A percentile compares a stretch with the other conserved stretches of the same genome.
Conservation (phyloP, 1,139 yeast genomes). For the Hansenula sp. region DNA sequence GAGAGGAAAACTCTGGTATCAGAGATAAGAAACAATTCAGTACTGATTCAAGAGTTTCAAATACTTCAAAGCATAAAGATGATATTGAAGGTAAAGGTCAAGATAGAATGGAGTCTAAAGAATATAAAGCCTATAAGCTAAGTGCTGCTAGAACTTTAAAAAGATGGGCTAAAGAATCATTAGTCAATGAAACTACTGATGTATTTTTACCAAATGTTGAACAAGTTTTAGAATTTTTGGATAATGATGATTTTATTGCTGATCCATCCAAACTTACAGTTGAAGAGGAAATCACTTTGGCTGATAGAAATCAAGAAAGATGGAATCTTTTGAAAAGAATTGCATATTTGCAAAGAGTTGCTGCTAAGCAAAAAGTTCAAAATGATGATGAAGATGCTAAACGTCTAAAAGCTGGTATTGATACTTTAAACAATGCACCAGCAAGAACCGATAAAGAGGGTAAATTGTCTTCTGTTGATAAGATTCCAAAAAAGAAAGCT, state of each 20-base stretch:
- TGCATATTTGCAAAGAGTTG: constrained; percentile 51
- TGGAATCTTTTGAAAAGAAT: constrained; percentile 69
- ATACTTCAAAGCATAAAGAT: constrained; percentile 52
- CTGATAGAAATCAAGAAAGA: constrained; percentile 50
- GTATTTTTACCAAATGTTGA: constrained; percentile 54
- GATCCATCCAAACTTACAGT: constrained; percentile 26
- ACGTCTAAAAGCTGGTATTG: constrained; percentile 15
- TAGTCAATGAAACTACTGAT: constrained; percentile 34
- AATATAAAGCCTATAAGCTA: constrained; percentile 40
- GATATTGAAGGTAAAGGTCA: constrained; percentile 78
- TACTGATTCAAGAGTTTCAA: constrained; percentile 74
- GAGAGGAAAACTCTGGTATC: constrained; percentile 80
- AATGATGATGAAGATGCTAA: constrained; percentile 21
- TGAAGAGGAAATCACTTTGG: constrained; percentile 37
- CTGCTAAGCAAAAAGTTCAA: constrained; percentile 23
- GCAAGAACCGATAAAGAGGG: constrained; percentile 21
- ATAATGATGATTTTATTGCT: constrained; percentile 36
- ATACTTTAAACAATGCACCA: constrained; percentile 13
- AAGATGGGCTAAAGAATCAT: constrained; percentile 48
- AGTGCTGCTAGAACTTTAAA: constrained; percentile 50
- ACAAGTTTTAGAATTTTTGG: constrained; percentile 51
- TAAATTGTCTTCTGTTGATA: constrained; percentile 11
- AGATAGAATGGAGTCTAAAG: constrained; percentile 51
- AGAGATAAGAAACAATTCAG: constrained; percentile 80
- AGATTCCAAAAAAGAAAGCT: constrained; percentile 1